Evolutionary conservation across 2,329 filamentous ascomycete species (phyloP).

Genomic region (Aspergillus oerlinghausenensis): DNA sequence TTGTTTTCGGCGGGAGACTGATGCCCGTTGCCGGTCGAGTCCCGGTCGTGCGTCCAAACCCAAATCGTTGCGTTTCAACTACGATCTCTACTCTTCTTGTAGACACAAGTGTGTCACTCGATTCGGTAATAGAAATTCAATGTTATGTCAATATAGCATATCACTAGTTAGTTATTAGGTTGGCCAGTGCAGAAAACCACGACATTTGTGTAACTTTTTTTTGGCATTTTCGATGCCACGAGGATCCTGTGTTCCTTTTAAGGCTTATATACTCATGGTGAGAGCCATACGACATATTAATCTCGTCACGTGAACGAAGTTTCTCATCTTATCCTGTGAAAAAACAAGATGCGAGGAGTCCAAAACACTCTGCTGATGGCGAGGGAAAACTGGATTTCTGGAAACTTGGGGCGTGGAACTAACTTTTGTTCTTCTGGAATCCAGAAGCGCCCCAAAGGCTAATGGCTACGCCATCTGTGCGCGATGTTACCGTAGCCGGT

Average conservation of each 20-base stretch:
- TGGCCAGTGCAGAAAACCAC: background rate
- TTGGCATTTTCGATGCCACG: background rate
- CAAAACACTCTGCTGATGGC: background rate
- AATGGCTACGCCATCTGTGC: background rate
- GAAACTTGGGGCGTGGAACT: background rate
- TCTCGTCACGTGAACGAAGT: background rate
- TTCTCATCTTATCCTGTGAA: background rate
- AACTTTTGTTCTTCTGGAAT: background rate
- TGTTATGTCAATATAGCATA: background rate
- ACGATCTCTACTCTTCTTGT: background rate
- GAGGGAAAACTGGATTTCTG: background rate
- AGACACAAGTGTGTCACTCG: background rate
- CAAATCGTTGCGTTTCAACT: background rate
- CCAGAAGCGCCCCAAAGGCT: background rate
- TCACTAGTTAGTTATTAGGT: background rate
- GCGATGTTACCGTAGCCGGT: constrained; percentile 6
- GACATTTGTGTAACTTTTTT: background rate
- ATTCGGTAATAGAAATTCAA: background rate
- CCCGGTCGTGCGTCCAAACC: background rate
- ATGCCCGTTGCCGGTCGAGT: background rate
- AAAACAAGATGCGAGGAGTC: background rate
- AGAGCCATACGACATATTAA: no score
- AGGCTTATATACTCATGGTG: background rate
- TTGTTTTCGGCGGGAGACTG: background rate
- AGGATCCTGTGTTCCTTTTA: background rate